These are phyloP conservation scores for Mycena indigotica DNA, from an alignment of 768 basidiomycete genomes.

Conservation along the genomic window DNA sequence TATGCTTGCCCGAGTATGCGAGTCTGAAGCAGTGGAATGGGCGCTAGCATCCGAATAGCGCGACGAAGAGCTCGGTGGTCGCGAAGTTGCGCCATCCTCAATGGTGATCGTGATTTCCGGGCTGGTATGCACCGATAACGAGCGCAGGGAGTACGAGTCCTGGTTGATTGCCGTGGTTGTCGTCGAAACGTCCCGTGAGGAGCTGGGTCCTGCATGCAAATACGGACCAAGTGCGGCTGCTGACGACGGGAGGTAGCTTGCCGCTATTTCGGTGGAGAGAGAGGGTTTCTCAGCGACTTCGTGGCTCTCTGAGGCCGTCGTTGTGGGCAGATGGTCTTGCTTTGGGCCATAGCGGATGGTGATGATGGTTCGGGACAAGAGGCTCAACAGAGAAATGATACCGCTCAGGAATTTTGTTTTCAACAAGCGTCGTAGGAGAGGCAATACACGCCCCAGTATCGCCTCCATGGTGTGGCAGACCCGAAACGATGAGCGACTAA, in stretches of 20 bases:
- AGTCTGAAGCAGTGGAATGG: slow-evolving; percentile 4
- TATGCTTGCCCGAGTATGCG: slow-evolving; percentile 1
- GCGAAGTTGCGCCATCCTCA: not conserved
- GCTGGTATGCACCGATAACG: slow-evolving; percentile 11
- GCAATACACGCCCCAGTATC: not conserved
- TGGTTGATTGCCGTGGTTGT: slow-evolving; percentile 13
- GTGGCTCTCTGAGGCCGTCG: not conserved
- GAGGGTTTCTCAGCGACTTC: not conserved
- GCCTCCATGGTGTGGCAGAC: not conserved
- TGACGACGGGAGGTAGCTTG: slow-evolving; percentile 23
- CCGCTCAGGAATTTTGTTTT: not conserved
- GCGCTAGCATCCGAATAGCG: not conserved
- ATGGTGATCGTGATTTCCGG: not conserved
- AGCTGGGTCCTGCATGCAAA: slow-evolving; percentile 19
- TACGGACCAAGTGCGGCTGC: slow-evolving; percentile 29
- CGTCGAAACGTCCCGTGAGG: slow-evolving; percentile 28
- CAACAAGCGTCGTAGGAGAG: not conserved
- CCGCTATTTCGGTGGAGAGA: slow-evolving; percentile 3
- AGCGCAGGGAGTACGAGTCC: slow-evolving; percentile 14
- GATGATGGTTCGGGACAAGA: not conserved
- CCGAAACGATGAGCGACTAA: not conserved
- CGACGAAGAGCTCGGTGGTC: not conserved
- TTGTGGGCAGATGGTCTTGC: not conserved
- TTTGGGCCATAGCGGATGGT: not conserved
- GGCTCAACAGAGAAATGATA: not conserved